A percentile compares a stretch with the other conserved stretches of the same genome.
These are phyloP conservation scores for Aspergillus sp. DNA, from an alignment of 2,329 filamentous ascomycete species.

Conservation along the genomic window DNA sequence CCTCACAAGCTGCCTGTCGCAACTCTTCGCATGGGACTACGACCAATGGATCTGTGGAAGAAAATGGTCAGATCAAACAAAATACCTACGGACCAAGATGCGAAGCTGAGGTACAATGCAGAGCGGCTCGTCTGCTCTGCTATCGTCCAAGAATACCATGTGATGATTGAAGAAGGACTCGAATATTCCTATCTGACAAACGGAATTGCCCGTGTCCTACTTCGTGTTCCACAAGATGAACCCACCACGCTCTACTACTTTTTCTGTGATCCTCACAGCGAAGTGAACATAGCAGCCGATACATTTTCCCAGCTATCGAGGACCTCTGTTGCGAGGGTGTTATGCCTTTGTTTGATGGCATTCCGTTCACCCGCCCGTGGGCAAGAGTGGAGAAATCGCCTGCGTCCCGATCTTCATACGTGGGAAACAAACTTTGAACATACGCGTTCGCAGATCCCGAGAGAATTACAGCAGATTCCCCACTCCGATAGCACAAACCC, in stretches of 20 bases:
- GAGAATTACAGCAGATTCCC: no score
- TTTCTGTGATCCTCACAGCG: constrained; percentile 13
- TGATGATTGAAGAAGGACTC: constrained; percentile 20
- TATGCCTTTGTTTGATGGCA: constrained; percentile 19
- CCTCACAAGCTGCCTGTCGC: constrained; percentile 3
- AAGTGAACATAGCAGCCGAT: constrained; percentile 8
- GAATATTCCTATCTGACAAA: constrained; percentile 18
- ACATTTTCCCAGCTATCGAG: constrained; percentile 5
- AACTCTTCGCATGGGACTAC: constrained; percentile 4
- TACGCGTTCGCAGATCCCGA: no score
- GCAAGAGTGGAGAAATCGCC: constrained; percentile 15
- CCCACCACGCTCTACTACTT: constrained; percentile 16
- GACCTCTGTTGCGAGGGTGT: constrained; percentile 13
- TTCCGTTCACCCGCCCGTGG: constrained; percentile 10
- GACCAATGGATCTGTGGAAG: constrained; percentile 6
- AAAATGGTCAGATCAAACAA: constrained; percentile 3
- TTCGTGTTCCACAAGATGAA: constrained; percentile 11
- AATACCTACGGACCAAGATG: constrained; percentile 1
- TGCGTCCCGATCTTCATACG: not conserved
- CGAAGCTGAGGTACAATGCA: constrained; percentile 12
- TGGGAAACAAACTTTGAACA: no score
- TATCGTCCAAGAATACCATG: constrained; percentile 15
- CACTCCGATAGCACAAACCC: no score
- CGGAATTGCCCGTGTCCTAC: constrained; percentile 11
- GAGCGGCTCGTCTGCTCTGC: constrained; percentile 9